Base-by-base conservation (phyloP, 805 yeast species). In the Schwanniomyces vanrijiae region DNA sequence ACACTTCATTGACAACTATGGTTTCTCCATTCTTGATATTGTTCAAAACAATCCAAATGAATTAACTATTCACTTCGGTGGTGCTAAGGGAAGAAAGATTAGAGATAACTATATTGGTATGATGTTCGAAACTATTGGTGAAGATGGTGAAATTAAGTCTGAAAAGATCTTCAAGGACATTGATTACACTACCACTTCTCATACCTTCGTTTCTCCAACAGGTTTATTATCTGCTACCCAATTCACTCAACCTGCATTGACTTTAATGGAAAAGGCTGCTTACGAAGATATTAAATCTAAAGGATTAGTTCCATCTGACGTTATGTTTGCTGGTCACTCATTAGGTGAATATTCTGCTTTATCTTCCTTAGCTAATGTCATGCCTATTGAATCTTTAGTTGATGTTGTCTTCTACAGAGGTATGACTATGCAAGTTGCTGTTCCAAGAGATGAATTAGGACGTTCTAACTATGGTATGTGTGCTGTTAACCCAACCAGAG, bases 391-490 rank as follows among this genome's bases (percentile, higher is more conserved):
- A 76, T 87, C 96, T 5, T 79, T 92, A 58, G 97, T 92, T 53
- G 98, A 92, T 69, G 96, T 92, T 69, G 98, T 92, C 45, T 94
- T 94, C 81, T 95, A 94, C 82, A 86, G 99, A 79, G 99, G 99
- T 81, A 94, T 94, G 98, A 95, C 99, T 42, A 94, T 94, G 99
- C 99, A 94, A 78, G 99, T 94, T 55, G 99, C 99, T 41, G 99
- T 94, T 56, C 98, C 98, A 66, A 87, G 99, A 77, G 99, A 94
- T 72, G 81, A 84, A 46, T 66, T 73, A 43, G 99, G 99, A 42
- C 87, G 98, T 75, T 94, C 99, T 49, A 94, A 94, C 78, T 94
- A 94, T 65, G 98, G 98, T 79, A 94, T 94, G 99, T 82, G 90
- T 77, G 99, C 99, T 45, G 91, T 92, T 49, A 94, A 95, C 76